A percentile compares a stretch with the other conserved stretches of the same genome.
These are phyloP conservation scores for Conidiobolus incongruus DNA, from an alignment of 371 early-diverging fungal species.

Conservation along the genomic window DNA sequence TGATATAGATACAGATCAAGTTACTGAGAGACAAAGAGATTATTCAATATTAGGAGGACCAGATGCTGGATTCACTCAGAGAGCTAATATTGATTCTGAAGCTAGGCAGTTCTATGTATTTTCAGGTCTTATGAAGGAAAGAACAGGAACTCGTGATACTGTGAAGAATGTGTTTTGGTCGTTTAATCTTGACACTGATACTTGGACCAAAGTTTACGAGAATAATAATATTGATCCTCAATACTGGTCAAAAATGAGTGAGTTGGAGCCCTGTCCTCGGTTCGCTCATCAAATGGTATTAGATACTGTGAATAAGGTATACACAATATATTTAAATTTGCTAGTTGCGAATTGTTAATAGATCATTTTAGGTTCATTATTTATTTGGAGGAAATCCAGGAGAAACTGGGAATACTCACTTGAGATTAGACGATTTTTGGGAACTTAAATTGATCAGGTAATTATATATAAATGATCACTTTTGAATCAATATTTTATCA, in stretches of 20 bases:
- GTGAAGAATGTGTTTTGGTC: constrained; percentile 57
- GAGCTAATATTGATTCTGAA: constrained; percentile 54
- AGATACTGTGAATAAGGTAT: constrained; percentile 20
- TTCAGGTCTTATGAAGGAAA: constrained; percentile 33
- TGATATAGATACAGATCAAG: constrained; percentile 42
- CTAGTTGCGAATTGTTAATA: neutral
- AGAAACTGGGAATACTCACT: constrained; percentile 17
- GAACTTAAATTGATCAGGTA: constrained; percentile 40
- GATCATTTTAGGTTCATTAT: constrained; percentile 22
- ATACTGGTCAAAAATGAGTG: constrained; percentile 18
- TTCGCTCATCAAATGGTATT: constrained; percentile 76
- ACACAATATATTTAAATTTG: neutral
- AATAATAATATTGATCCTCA: constrained; percentile 25
- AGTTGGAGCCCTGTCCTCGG: constrained; percentile 47
- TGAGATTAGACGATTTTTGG: constrained; percentile 73
- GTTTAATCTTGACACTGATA: constrained; percentile 27
- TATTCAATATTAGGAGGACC: constrained; percentile 43
- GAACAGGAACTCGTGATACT: constrained; percentile 19
- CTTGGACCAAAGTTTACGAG: constrained; percentile 54
- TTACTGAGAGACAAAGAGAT: constrained; percentile 45
- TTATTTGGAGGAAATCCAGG: constrained; percentile 83
- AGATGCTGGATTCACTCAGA: constrained; percentile 61
- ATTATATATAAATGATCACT: neutral
- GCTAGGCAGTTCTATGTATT: constrained; percentile 63
- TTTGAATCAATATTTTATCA: neutral